A percentile compares a stretch with the other conserved stretches of the same genome.
Conservation (phyloP, 1,139 yeast species). For the Blastobotrys capitulatus region DNA sequence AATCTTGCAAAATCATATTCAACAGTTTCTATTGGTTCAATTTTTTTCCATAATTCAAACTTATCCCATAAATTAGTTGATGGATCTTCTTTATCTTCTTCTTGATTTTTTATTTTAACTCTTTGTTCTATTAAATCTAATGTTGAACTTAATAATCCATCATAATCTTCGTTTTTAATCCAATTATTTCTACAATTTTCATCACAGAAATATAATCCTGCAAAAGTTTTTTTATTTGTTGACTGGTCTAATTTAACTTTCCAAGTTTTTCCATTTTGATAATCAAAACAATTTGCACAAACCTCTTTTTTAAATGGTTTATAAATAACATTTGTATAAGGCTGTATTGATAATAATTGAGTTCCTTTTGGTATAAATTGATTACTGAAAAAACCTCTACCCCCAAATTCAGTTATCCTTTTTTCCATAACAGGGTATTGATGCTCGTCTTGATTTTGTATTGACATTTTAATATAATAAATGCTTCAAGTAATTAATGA, state of each 20-base stretch:
- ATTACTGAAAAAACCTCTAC: conserved; percentile 61
- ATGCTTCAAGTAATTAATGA: background rate
- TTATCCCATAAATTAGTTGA: conserved; percentile 17
- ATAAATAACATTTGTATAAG: conserved; percentile 46
- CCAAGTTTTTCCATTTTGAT: conserved; percentile 46
- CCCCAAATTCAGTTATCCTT: conserved; percentile 37
- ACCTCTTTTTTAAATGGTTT: conserved; percentile 61
- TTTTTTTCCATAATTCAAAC: background rate
- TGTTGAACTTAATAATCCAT: conserved; percentile 29
- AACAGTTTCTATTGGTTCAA: conserved; percentile 32
- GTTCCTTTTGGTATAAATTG: conserved; percentile 31
- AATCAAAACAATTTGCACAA: conserved; percentile 51
- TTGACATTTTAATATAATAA: background rate
- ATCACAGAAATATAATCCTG: conserved; percentile 54
- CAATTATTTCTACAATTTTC: conserved; percentile 41
- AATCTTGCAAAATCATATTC: conserved; percentile 40
- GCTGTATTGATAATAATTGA: conserved; percentile 39
- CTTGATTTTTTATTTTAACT: conserved; percentile 4
- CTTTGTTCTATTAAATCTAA: conserved; percentile 31
- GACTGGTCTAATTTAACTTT: conserved; percentile 30
- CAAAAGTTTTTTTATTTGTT: conserved; percentile 28
- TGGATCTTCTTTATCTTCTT: background rate
- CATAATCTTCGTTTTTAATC: conserved; percentile 26
- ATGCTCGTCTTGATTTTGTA: background rate
- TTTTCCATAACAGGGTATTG: too few species aligned